Conservation (phyloP, 164 flowering plant species). For the Buxus sempervirens region DNA sequence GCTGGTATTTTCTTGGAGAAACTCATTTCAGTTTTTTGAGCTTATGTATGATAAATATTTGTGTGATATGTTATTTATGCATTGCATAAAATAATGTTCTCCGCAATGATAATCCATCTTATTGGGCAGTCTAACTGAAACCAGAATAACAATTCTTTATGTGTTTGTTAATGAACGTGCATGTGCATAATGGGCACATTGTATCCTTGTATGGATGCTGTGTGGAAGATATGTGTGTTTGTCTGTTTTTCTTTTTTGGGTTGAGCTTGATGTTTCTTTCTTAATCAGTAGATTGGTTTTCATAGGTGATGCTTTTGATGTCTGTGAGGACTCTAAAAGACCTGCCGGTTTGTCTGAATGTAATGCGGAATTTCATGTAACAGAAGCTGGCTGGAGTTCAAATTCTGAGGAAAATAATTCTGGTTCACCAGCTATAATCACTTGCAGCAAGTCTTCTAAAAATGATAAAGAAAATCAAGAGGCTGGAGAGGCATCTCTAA, state of each 20-base stretch:
- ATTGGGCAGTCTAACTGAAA: too few relatives aligned
- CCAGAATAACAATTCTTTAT: too few relatives aligned
- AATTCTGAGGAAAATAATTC: constrained; percentile 31
- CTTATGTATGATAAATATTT: too few relatives aligned
- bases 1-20: too few relatives aligned
- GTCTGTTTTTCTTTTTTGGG: background rate
- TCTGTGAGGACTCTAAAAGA: constrained; percentile 8
- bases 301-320: constrained; percentile 26
- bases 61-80: too few relatives aligned
- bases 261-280: background rate
- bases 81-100: too few relatives aligned
- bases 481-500: constrained; percentile 12
- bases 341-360: constrained; percentile 15
- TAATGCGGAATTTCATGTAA: constrained; percentile 11
- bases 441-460: constrained; percentile 28
- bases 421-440: constrained; percentile 45
- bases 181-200: too few relatives aligned
- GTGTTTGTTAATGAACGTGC: too few relatives aligned
- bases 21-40: too few relatives aligned
- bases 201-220: too few relatives aligned
- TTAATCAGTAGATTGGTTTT: constrained; percentile 5
- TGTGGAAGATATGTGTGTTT: too few relatives aligned
- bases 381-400: constrained; percentile 20
- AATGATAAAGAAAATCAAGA: constrained; percentile 29
- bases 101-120: too few relatives aligned